These are phyloP conservation scores for Rhodotorula mucilaginosa DNA, from an alignment of 1,284 basidiomycete genomes.

Conservation along the genomic window DNA sequence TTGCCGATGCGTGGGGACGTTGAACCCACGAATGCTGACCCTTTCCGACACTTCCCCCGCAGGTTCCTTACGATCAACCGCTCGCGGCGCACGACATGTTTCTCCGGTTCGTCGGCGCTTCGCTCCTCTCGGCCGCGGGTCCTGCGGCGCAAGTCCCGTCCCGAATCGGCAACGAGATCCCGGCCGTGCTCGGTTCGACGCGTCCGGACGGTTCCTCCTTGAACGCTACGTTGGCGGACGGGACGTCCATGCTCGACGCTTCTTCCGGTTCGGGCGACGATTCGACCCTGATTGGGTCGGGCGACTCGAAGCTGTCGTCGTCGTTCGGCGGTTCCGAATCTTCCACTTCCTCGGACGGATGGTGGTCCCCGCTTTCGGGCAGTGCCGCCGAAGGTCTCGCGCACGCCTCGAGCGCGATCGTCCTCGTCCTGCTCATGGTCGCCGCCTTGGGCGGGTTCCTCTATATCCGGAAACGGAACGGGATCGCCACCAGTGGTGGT, in stretches of 20 bases:
- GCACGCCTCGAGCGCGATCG: constrained; percentile 80
- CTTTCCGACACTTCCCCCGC: constrained; percentile 14
- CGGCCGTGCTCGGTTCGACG: constrained; percentile 57
- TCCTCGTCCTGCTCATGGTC: constrained; percentile 73
- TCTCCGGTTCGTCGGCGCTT: constrained; percentile 83
- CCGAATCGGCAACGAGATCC: constrained; percentile 63
- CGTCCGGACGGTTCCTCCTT: constrained; percentile 46
- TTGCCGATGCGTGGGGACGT: too few species aligned
- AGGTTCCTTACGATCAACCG: constrained; percentile 83
- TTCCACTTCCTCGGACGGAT: background rate
- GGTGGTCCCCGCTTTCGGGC: constrained; percentile 1
- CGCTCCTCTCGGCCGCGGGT: constrained; percentile 69
- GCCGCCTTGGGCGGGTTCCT: constrained; percentile 69
- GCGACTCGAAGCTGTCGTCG: constrained; percentile 47
- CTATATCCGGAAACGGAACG: constrained; percentile 59
- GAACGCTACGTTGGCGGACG: constrained; percentile 41
- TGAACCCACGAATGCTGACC: too few species aligned
- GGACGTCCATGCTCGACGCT: background rate
- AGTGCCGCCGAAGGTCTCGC: constrained; percentile 66
- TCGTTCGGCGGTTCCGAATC: too few species aligned
- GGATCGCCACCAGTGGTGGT: constrained; percentile 6
- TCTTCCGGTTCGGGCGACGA: constrained; percentile 40
- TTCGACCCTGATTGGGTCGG: constrained; percentile 48
- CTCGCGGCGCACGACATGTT: constrained; percentile 95
- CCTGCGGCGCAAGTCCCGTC: constrained; percentile 71